Evolutionary conservation across 192 early-diverging fungal species (phyloP).

Genomic region (Backusella circina): DNA sequence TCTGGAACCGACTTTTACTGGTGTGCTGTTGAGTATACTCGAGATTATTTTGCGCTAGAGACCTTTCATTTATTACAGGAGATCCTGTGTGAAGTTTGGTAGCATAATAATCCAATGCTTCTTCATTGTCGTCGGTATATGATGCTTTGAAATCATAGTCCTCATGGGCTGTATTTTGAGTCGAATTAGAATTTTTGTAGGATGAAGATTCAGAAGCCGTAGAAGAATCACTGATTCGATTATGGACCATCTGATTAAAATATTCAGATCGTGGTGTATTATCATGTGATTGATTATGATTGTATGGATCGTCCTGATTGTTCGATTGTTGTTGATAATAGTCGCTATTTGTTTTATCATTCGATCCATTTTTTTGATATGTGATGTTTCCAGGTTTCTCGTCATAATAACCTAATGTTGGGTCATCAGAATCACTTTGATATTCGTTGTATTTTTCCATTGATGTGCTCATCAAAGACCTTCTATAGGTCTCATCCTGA

Average conservation of each 20-base stretch:
- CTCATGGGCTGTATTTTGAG: slow-evolving; percentile 3
- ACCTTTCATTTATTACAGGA: not conserved
- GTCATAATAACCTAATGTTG: not conserved
- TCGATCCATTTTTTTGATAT: not conserved
- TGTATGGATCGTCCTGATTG: not conserved
- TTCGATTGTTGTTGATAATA: not conserved
- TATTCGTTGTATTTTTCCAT: not conserved
- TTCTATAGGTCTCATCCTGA: not conserved
- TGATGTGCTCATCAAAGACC: not conserved
- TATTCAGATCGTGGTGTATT: not conserved
- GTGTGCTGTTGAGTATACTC: not conserved
- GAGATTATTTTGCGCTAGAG: not conserved
- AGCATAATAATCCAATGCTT: not conserved
- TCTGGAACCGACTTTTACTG: not conserved
- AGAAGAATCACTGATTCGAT: slow-evolving; percentile 9
- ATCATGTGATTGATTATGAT: not conserved
- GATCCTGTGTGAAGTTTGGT: not conserved
- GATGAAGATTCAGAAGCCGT: slow-evolving; percentile 9
- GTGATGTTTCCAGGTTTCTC: not conserved
- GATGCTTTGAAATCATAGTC: not conserved
- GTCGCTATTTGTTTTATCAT: not conserved
- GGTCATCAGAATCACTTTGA: not conserved
- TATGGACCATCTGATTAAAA: not conserved
- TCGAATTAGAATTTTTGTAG: slow-evolving; percentile 5
- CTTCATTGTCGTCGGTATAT: not conserved